These are phyloP conservation scores for Nakaseomyces bracarensis DNA, from an alignment of 1,139 yeast genomes.

Conservation along the genomic window DNA sequence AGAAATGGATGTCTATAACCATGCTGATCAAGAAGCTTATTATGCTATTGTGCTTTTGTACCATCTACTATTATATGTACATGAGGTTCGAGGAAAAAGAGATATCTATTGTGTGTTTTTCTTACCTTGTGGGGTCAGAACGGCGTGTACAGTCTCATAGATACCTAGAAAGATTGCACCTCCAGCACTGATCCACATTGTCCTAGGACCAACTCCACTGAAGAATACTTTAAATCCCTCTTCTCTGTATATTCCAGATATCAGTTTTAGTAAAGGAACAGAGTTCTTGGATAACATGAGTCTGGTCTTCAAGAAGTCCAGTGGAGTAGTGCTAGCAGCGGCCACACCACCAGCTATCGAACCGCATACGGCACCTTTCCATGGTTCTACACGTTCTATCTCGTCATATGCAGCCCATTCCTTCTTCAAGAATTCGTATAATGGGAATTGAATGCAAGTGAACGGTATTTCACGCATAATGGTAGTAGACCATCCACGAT, in stretches of 20 bases:
- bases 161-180: conserved; percentile 96
- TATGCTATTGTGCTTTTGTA: no score
- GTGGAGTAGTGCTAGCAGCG: conserved; percentile 88
- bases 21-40: no score
- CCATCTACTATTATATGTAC: no score
- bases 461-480: conserved; percentile 93
- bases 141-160: conserved; percentile 60
- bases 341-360: conserved; percentile 92
- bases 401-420: conserved; percentile 33
- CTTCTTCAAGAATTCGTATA: conserved; percentile 73
- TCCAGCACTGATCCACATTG: conserved; percentile 96
- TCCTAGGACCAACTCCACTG: conserved; percentile 86
- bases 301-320: conserved; percentile 87
- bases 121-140: conserved; percentile 7
- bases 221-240: conserved; percentile 66
- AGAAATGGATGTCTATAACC: no score
- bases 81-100: neutral
- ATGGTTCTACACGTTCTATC: conserved; percentile 40
- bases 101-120: neutral
- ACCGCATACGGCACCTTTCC: conserved; percentile 90
- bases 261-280: conserved; percentile 41
- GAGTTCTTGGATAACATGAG: conserved; percentile 64
- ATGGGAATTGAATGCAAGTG: conserved; percentile 88
- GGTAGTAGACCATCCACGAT: conserved; percentile 90
- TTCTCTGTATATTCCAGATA: conserved; percentile 43